These are phyloP conservation scores for Oryza rufipogon DNA, from an alignment of 176 grass and related monocot species.

Conservation along the genomic window DNA sequence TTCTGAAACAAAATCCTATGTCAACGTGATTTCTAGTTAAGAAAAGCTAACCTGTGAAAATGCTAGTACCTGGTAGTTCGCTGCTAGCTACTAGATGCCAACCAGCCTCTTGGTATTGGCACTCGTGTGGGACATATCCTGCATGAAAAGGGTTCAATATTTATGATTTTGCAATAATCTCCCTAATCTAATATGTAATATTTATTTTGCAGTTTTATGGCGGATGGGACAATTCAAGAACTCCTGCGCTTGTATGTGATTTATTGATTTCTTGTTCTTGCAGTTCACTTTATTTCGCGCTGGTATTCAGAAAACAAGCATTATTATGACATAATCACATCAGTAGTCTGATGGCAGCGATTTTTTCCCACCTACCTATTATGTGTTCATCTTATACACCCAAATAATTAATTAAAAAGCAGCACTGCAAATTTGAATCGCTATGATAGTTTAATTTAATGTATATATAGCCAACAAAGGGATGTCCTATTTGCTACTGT, in stretches of 20 bases:
- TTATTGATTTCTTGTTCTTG: slow-evolving; percentile 33
- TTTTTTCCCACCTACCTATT: slow-evolving; percentile 27
- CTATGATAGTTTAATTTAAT: slow-evolving; percentile 32
- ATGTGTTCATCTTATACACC: slow-evolving; percentile 11
- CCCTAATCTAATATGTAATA: slow-evolving; percentile 21
- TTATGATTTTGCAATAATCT: slow-evolving; percentile 38
- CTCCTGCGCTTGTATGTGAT: slow-evolving; percentile 61
- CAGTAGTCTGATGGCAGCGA: slow-evolving; percentile 5
- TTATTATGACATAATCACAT: slow-evolving; percentile 15
- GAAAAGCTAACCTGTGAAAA: not conserved
- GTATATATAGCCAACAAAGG: slow-evolving; percentile 5
- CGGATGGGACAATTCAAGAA: slow-evolving; percentile 69
- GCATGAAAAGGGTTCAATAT: not conserved
- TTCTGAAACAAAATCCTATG: slow-evolving; percentile 12
- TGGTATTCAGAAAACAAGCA: slow-evolving; percentile 17
- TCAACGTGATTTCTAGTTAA: not conserved
- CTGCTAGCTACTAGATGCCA: not conserved
- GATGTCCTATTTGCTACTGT: not conserved
- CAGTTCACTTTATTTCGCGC: slow-evolving; percentile 26
- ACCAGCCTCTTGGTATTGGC: not conserved
- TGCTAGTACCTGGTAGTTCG: not conserved
- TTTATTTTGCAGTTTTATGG: slow-evolving; percentile 60
- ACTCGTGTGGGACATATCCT: slow-evolving; percentile 1
- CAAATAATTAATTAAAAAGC: slow-evolving; percentile 16
- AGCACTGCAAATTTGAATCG: not conserved